Base-by-base conservation (phyloP, 2,329 filamentous ascomycete species). In the Hymenoscyphus repandus region DNA sequence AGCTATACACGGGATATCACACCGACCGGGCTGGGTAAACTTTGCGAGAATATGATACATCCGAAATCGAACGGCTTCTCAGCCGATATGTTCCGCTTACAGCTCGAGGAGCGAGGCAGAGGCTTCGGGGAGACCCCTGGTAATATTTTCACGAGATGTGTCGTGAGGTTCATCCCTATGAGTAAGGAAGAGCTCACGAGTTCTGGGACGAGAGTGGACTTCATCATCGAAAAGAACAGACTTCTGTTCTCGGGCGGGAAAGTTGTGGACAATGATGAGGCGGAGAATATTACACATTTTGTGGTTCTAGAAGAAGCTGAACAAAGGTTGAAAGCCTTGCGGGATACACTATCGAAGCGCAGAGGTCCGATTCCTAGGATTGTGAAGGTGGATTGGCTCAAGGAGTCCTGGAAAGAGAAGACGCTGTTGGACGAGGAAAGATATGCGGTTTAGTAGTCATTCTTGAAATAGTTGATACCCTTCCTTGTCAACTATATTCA, bases 391-490 rank as follows among this genome's bases (percentile, higher is more conserved):
- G 72, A 74, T 12, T 99, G 93, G 93, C 70, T 96, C 0, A 77
- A 84, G 45, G 82, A 86, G 47, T 88, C 88, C 62, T 96, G 91
- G 90, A 74, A 74, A 52, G 88, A 92, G 66, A 77, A 75, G 56
- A 95, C 90, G 1, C 63, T 87, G 54, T 66, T 96, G 42, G 89
- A 95, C 58, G 92, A 96, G 70, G 88, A 92, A 62, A 69, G 72
- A 37, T 82, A 77, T 40, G 22, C 36, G 18, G 36, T 47, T 40
- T 47, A 5, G 15, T 17, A 10, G 43, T n/a, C n/a, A 27, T 7
- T 27, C 22, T 27, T 27, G 22, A 7, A 7, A 27, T 27, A 27
- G 22, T 27, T 27, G 22, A 27, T 27, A 27, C 22, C 4, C 4
- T 27, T n/a, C n/a, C n/a, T n/a, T n/a, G n/a, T n/a, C n/a, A n/a